Evolutionary conservation across 1,284 basidiomycete species (phyloP), one percentile per base, ranked within the genome.

Genomic region (Salmacisia buchloeana): DNA sequence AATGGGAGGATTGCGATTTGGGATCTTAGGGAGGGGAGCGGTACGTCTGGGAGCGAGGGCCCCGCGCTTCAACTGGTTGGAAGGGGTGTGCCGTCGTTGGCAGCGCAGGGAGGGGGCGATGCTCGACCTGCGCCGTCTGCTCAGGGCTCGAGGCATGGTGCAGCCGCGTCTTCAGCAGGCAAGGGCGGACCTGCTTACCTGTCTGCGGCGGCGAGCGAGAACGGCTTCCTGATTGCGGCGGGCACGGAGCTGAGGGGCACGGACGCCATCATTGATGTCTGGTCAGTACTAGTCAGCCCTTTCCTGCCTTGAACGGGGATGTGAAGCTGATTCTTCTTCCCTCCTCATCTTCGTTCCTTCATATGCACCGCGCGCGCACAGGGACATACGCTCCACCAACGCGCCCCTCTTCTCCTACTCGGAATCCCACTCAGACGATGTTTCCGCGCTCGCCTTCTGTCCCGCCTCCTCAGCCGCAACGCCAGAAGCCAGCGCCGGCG

Each of bases 341-440:
- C 36, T 23, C n/a, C 35, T 41, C 2, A 2, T 27, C 3, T 7
- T 58, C 58, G 7, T 23, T 49, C 23, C 21, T 10, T 31, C n/a
- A 13, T 25, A 18, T 34, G 10, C 45, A 4, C n/a, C 15, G 10
- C 3, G n/a, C n/a, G 23, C 29, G 10, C 38, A 18, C 46, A 64
- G 63, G 74, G 71, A 79, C 45, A 36, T 75, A 13, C 69, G 77
- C 13, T 58, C 63, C 3, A 33, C 62, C 10, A 29, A 35, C 2
- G 65, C 61, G 1, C 72, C 75, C 2, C 58, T 68, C 9, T 66
- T 68, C 63, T 72, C 70, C 29, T 79, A 78, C 63, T 68, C 67
- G 59, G 75, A 79, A 54, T 72, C 74, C 35, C 77, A 79, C 49
- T 73, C 71, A 27, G 77, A 79, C 64, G 77, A 79, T 25, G 59